Percentiles rank a stretch among this genome's conserved stretches.
These are phyloP conservation scores for Verticillium isaacii DNA, from an alignment of 2,329 filamentous ascomycete genomes.

Conservation along the genomic window DNA sequence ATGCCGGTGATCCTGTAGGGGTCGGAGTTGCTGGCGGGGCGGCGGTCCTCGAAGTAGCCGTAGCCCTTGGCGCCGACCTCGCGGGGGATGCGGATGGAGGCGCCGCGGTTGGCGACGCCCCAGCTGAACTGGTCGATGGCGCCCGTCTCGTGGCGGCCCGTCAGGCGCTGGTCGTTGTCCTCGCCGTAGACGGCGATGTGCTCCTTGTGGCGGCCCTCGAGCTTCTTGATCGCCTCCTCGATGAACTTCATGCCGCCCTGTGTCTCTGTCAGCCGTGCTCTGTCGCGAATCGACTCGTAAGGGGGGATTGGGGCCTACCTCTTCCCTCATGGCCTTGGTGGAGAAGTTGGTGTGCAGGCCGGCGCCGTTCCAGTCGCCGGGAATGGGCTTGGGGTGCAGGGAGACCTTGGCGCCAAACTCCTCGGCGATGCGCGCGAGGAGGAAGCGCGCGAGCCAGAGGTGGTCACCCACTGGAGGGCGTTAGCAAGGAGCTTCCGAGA, in stretches of 20 bases:
- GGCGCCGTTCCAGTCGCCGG: slow-evolving; percentile 85
- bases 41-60: slow-evolving; percentile 89
- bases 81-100: slow-evolving; percentile 88
- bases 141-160: slow-evolving; percentile 90
- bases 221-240: slow-evolving; percentile 79
- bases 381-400: slow-evolving; percentile 91
- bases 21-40: slow-evolving; percentile 62
- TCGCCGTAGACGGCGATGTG: slow-evolving; percentile 94
- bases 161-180: slow-evolving; percentile 92
- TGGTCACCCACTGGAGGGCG: slow-evolving; percentile 74
- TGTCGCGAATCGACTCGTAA: not conserved
- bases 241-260: slow-evolving; percentile 88
- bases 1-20: slow-evolving; percentile 15
- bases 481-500: slow-evolving; percentile 16
- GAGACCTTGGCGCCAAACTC: slow-evolving; percentile 96
- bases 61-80: slow-evolving; percentile 81
- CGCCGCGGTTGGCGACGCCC: slow-evolving; percentile 93
- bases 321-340: slow-evolving; percentile 78
- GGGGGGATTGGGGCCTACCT: slow-evolving; percentile 26
- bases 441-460: slow-evolving; percentile 82
- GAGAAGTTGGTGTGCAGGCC: slow-evolving; percentile 94
- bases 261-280: not conserved
- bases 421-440: slow-evolving; percentile 85
- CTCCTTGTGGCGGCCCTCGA: slow-evolving; percentile 71
- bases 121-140: slow-evolving; percentile 90